These are phyloP conservation scores for Oldenlandia corymbosa DNA, from an alignment of 257 asterid species.

Conservation along the genomic window DNA sequence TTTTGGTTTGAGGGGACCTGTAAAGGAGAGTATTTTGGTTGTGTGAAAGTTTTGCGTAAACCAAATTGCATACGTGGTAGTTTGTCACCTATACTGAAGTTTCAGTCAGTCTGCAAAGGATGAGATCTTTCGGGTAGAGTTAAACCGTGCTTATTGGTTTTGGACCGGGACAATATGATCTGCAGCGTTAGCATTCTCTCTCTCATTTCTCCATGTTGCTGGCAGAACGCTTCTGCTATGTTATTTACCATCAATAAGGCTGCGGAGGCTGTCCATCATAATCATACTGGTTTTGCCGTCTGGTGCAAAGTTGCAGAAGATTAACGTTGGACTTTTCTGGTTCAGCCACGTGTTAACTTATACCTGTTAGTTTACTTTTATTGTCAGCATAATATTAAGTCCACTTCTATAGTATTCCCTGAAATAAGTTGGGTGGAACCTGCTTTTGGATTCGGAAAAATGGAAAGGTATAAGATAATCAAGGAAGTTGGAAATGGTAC, in stretches of 20 bases:
- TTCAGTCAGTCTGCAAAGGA: constrained; percentile 24
- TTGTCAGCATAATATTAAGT: constrained; percentile 28
- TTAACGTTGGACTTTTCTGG: constrained; percentile 51
- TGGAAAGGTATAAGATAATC: constrained; percentile 91
- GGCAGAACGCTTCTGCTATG: constrained; percentile 29
- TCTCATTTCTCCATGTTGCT: constrained; percentile 19
- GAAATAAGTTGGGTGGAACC: constrained; percentile 29
- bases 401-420: constrained; percentile 16
- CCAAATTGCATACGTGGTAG: constrained; percentile 19
- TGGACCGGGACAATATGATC: constrained; percentile 40
- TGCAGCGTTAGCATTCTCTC: constrained; percentile 22
- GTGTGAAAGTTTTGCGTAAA: constrained; percentile 31
- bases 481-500: constrained; percentile 97
- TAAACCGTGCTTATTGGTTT: constrained; percentile 13
- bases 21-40: constrained; percentile 26
- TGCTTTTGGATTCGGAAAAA: constrained; percentile 38
- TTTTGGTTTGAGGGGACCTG: constrained; percentile 19
- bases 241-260: constrained; percentile 47
- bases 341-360: constrained; percentile 45
- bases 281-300: constrained; percentile 27
- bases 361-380: constrained; percentile 27
- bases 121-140: constrained; percentile 21
- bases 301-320: constrained; percentile 30
- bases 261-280: constrained; percentile 39
- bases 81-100: constrained; percentile 22